phyloP scores from a whole-genome alignment of 768 basidiomycete species.

The Pseudohyphozyma bogoriensis region DNA sequence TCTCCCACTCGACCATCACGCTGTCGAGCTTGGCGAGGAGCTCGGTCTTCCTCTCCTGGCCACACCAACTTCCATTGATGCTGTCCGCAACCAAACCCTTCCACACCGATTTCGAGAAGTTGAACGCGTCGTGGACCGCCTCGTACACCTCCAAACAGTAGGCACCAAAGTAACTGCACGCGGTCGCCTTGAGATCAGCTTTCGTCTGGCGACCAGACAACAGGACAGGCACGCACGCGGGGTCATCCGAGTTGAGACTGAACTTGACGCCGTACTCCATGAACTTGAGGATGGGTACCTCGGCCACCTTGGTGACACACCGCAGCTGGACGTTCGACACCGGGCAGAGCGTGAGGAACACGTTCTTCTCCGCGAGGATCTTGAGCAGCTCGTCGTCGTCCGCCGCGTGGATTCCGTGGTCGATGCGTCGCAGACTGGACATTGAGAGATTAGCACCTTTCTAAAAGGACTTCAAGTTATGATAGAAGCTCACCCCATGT shows the following conservation, averaged over 20 bases:
- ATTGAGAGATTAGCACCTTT: slow-evolving; percentile 2
- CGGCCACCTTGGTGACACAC: slow-evolving; percentile 18
- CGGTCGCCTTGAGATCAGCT: background rate
- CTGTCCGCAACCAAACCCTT: slow-evolving; percentile 18
- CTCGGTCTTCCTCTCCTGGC: slow-evolving; percentile 21
- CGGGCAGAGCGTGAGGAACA: slow-evolving; percentile 30
- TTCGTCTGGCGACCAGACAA: background rate
- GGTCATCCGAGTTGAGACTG: slow-evolving; percentile 32
- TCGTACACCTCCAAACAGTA: slow-evolving; percentile 29
- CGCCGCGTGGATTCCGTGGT: slow-evolving; percentile 28
- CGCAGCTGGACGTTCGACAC: slow-evolving; percentile 26
- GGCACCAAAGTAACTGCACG: background rate
- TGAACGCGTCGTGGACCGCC: slow-evolving; percentile 25
- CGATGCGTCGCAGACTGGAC: slow-evolving; percentile 25
- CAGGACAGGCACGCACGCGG: slow-evolving; percentile 16
- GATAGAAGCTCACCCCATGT: too few relatives aligned
- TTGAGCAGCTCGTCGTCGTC: slow-evolving; percentile 26
- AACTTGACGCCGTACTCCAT: slow-evolving; percentile 28
- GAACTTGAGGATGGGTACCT: slow-evolving; percentile 26
- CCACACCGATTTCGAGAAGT: slow-evolving; percentile 24
- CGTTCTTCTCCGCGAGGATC: slow-evolving; percentile 13
- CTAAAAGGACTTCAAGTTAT: too few relatives aligned
- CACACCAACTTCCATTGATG: slow-evolving; percentile 29
- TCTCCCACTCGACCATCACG: slow-evolving; percentile 20
- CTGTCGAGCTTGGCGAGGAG: slow-evolving; percentile 10